Evolutionary conservation across 2,329 filamentous ascomycete genomes (phyloP), one percentile per base, ranked within the genome.

Genomic region (Clarireedia sp.): DNA sequence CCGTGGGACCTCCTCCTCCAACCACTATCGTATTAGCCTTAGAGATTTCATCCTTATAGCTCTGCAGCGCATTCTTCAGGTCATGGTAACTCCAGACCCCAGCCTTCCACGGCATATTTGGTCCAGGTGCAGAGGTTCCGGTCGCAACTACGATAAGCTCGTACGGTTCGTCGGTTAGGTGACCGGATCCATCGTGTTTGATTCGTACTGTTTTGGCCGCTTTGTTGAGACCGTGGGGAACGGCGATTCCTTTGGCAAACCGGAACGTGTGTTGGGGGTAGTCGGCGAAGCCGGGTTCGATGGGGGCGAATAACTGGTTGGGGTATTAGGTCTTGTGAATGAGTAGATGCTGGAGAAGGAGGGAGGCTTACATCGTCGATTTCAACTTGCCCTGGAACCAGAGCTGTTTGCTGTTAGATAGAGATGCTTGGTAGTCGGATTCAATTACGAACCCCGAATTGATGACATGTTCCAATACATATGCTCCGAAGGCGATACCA

Each of bases 71-170:
- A 0, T 58, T 47, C 17, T 57, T 59, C 1, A 60, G 64, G n/a
- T 49, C 57, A 53, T 74, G 69, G 0, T 73, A 59, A 19, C 66
- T 67, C 66, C 81, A 82, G 67, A 75, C 24, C 2, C 45, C 46
- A 3, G 21, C 33, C 51, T 59, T 59, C 57, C 57, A 82, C 0
- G 79, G 78, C 67, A 77, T 70, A 19, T 65, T 67, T 4, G 24
- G 24, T 7, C 71, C 73, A 21, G 63, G 68, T 33, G 73, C 71
- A 26, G 70, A 69, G 3, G 75, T 68, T 7, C 81, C 81, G 2
- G 80, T 83, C 9, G 79, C 78, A 44, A 84, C 68, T 57, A 84
- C 64, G 12, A 83, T 69, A 21, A 73, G 74, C 60, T 81, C 73
- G 62, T 83, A 84, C 19, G 58, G 57, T 5, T 69, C 67, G n/a